A percentile compares a stretch with the other conserved stretches of the same genome.
These are phyloP conservation scores for Pestalotiopsis sp. DNA, from an alignment of 2,329 filamentous ascomycete species.

Conservation along the genomic window DNA sequence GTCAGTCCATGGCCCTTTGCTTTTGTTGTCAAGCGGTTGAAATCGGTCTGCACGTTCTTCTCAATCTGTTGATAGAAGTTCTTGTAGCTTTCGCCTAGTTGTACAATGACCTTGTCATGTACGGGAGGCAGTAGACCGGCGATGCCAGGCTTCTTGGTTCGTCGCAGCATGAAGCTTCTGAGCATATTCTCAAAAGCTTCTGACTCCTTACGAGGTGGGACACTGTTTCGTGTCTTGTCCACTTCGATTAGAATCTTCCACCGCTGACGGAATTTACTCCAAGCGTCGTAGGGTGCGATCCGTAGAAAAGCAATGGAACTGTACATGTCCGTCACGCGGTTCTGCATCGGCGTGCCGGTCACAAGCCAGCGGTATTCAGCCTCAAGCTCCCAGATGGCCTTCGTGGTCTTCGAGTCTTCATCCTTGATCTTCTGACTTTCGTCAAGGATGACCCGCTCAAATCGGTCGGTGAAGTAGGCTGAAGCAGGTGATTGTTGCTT, in stretches of 20 bases:
- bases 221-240: conserved; percentile 41
- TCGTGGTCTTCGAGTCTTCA: conserved; percentile 61
- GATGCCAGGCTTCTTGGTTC: conserved; percentile 78
- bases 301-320: conserved; percentile 77
- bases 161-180: conserved; percentile 79
- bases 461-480: conserved; percentile 66
- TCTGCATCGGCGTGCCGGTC: conserved; percentile 89
- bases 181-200: conserved; percentile 72
- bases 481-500: conserved; percentile 42
- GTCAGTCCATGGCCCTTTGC: conserved; percentile 4
- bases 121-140: conserved; percentile 75
- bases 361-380: conserved; percentile 72
- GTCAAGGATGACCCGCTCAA: conserved; percentile 75
- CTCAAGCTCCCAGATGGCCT: conserved; percentile 60
- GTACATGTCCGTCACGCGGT: conserved; percentile 76
- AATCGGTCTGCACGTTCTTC: conserved; percentile 22
- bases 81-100: conserved; percentile 68
- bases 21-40: conserved; percentile 29
- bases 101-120: conserved; percentile 63
- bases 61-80: conserved; percentile 65
- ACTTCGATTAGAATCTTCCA: conserved; percentile 47
- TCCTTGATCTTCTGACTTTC: conserved; percentile 86
- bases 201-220: conserved; percentile 59
- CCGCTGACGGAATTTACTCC: conserved; percentile 60
- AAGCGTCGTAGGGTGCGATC: conserved; percentile 74